Base-by-base conservation (phyloP, 345 rosid genomes). In the Rhizophora apiculata region DNA sequence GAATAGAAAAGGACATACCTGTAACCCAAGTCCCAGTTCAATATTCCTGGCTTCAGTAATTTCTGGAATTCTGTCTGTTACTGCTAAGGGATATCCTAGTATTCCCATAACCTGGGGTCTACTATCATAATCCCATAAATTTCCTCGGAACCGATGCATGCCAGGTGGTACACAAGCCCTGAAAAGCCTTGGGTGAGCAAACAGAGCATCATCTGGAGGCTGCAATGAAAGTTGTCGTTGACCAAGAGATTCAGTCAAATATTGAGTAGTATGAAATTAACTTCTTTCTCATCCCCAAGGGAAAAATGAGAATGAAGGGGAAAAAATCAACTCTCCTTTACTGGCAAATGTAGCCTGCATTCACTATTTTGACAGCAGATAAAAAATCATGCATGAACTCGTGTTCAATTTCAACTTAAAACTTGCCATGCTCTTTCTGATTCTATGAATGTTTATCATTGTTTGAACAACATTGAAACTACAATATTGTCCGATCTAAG, bases 161-260 rank as follows among this genome's bases (percentile, higher is more conserved):
- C 97, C 99, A 4, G 97, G 99, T 0, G 99, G 99, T 60, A 89
- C 92, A 58, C 97, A 95, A 34, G 96, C 96, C 82, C 99, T 88
- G 76, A 92, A 95, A 16, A 92, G 91, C 84, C 97, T 89, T 34
- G 99, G 96, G 75, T 88, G 96, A 56, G 96, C 88, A 63, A 92
- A 95, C 36, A 95, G 87, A 56, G 96, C 97, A 84, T 89, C 97
- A 84, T 86, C 90, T 39, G 96, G 99, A 36, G 96, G 97, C 97
- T 92, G 85, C 37, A 69, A 30, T 62, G 69, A 56, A 71, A 60
- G 57, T 19, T n/a, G 48, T 49, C 62, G 70, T 66, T 39, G 58
- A 21, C 60, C 49, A 7, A 37, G 57, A 53, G 51, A 64, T 26
- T 46, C 29, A 27, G 19, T 51, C 63, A 39, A 65, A 63, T 59